Evolutionary conservation across 257 asterid species (phyloP).

Genomic region (Fraxinus cuspidata): DNA sequence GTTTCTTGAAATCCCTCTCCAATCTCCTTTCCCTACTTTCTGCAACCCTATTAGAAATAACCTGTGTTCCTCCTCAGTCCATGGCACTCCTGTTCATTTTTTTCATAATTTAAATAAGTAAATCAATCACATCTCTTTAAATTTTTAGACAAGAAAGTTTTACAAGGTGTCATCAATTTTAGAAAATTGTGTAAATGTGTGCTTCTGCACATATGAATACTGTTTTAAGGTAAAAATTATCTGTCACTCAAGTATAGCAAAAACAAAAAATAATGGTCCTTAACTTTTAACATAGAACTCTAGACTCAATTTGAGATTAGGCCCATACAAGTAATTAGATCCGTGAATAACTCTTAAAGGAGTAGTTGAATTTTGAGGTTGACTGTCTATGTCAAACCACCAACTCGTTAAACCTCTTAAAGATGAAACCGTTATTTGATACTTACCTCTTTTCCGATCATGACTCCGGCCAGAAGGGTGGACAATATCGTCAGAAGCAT

Average conservation of each 20-base stretch:
- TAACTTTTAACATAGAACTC: no score
- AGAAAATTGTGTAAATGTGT: no score
- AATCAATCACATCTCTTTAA: neutral
- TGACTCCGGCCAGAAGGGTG: conserved; percentile 85
- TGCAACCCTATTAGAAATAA: conserved; percentile 83
- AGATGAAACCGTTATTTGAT: neutral
- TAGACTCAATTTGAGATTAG: no score
- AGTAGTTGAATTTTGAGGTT: no score
- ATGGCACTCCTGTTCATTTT: conserved; percentile 64
- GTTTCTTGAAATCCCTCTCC: conserved; percentile 98
- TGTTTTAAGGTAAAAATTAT: no score
- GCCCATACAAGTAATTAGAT: no score
- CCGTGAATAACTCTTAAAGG: neutral
- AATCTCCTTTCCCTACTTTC: conserved; percentile 94
- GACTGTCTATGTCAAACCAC: no score
- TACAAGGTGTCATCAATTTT: no score
- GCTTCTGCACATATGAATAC: no score
- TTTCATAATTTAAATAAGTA: neutral
- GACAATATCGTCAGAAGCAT: conserved; percentile 92
- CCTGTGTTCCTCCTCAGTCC: conserved; percentile 96
- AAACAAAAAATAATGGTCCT: no score
- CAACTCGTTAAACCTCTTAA: neutral
- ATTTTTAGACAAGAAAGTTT: no score
- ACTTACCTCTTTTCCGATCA: conserved; percentile 81
- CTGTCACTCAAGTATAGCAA: no score